Conservation (phyloP, 1,284 basidiomycete species). For the Ceratobasidium sp. region DNA sequence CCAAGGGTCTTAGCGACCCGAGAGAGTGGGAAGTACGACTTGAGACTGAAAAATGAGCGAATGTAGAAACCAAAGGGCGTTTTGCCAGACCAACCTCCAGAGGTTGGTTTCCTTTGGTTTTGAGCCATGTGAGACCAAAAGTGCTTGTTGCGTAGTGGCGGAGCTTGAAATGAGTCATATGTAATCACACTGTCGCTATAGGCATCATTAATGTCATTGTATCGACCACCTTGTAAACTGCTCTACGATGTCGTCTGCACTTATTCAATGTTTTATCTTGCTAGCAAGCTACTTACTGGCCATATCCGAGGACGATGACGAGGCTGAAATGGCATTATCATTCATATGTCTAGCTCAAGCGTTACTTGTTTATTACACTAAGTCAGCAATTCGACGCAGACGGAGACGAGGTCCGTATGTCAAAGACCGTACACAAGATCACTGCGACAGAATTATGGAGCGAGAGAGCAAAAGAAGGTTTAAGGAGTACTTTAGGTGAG, state of each 20-base stretch:
- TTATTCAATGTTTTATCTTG: not conserved
- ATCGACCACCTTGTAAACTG: not conserved
- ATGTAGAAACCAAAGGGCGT: not conserved
- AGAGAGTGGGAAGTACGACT: not conserved
- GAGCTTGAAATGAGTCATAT: not conserved
- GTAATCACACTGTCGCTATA: no score
- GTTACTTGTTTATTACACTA: conserved; percentile 1
- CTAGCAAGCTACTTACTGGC: not conserved
- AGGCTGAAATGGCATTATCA: not conserved
- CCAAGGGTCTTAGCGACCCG: not conserved
- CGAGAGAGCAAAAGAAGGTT: not conserved
- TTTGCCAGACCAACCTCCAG: not conserved
- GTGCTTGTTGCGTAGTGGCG: not conserved
- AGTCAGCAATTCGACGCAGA: not conserved
- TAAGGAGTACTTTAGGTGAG: conserved; percentile 1
- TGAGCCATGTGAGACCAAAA: not conserved
- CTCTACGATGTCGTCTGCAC: not conserved
- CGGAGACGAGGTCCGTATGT: conserved; percentile 4
- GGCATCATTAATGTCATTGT: no score
- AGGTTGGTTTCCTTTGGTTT: not conserved
- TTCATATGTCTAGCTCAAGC: not conserved
- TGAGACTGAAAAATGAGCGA: not conserved
- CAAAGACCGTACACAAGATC: not conserved
- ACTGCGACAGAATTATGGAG: not conserved
- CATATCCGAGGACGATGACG: conserved; percentile 6